phyloP scores from a whole-genome alignment of 306 rosid genomes.

The Vigna mungo region DNA sequence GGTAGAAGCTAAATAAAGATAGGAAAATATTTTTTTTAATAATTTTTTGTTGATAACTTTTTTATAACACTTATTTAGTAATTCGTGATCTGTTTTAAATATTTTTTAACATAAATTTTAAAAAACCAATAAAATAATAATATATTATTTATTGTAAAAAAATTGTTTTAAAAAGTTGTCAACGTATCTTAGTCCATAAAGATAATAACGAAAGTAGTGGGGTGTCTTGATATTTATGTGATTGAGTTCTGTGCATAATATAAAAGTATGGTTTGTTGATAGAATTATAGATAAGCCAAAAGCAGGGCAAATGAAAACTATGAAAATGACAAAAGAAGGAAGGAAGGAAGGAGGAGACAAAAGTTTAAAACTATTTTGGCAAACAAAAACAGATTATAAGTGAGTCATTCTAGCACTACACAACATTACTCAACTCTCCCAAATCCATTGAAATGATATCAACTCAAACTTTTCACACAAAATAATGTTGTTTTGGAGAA shows the following conservation, averaged over 20 bases:
- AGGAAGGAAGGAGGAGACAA: slow-evolving; percentile 4
- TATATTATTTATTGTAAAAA: no score
- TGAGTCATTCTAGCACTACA: not conserved
- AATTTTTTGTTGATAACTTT: no score
- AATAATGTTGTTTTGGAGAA: no score
- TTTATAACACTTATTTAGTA: no score
- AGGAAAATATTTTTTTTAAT: no score
- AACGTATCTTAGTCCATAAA: no score
- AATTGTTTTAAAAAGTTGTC: no score
- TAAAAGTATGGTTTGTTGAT: not conserved
- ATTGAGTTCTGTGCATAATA: not conserved
- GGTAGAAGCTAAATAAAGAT: not conserved
- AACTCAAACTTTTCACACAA: not conserved
- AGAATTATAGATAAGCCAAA: slow-evolving; percentile 25
- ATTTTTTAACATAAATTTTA: no score
- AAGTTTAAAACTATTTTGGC: not conserved
- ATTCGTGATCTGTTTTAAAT: no score
- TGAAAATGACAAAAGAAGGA: slow-evolving; percentile 16
- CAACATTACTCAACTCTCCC: not conserved
- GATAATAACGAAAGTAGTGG: no score
- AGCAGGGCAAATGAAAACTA: not conserved
- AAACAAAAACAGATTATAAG: not conserved
- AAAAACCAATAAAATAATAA: no score
- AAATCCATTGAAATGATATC: not conserved
- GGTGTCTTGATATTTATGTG: not conserved